Evolutionary conservation across 169 alveolate genomes (phyloP).

Genomic region (Plasmodium gonderi): DNA sequence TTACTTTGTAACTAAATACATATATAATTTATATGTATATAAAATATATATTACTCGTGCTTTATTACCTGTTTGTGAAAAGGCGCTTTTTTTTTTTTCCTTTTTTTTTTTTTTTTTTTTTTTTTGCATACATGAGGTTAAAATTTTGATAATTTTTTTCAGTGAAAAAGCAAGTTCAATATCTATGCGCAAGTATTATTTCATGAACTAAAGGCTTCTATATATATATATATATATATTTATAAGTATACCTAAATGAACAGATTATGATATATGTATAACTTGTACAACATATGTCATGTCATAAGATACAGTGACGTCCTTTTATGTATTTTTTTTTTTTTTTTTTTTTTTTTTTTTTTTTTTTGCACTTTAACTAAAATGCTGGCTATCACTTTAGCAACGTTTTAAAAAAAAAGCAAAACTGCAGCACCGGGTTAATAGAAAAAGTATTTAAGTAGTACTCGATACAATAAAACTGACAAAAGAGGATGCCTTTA

Average conservation of each 20-base stretch:
- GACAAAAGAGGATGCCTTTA: not conserved
- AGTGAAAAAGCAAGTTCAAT: not conserved
- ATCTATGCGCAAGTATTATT: not conserved
- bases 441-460: not conserved
- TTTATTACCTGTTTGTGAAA: not conserved
- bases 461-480: not conserved
- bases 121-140: not conserved
- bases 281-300: not conserved
- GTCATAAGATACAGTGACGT: not conserved
- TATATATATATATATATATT: not conserved
- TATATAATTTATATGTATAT: not conserved
- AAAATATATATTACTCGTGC: not conserved
- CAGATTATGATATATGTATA: not conserved
- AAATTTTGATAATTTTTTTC: not conserved
- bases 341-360: not conserved
- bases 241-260: not conserved
- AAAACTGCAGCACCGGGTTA: not conserved
- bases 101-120: slow-evolving; percentile 13
- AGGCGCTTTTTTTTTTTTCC: not conserved
- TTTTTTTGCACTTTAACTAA: not conserved
- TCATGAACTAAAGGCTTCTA: no score
- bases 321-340: not conserved
- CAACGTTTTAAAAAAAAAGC: not conserved
- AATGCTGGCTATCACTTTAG: not conserved
- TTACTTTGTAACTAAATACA: not conserved